Percentiles rank a stretch among this genome's conserved stretches.
These are phyloP conservation scores for Lentinula raphanica DNA, from an alignment of 768 basidiomycete genomes.

Conservation along the genomic window DNA sequence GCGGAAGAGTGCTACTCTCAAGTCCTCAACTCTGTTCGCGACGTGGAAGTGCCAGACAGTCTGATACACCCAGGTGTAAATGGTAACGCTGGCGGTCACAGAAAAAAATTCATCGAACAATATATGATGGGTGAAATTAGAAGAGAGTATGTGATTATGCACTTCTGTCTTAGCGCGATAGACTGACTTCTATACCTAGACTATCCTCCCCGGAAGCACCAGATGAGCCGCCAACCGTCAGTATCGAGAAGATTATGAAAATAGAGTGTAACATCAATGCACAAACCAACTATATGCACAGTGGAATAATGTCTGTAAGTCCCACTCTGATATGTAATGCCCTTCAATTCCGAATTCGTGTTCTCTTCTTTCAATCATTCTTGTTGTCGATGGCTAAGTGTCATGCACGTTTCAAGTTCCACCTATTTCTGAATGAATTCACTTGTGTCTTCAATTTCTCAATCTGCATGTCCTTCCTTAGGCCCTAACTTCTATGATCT, in stretches of 20 bases:
- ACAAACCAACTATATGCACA: constrained; percentile 83
- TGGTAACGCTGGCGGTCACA: constrained; percentile 20
- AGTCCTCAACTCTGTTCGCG: constrained; percentile 65
- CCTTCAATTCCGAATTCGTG: background rate
- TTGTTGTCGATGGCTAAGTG: too few species aligned
- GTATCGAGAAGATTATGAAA: constrained; percentile 75
- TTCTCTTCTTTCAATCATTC: background rate
- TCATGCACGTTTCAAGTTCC: too few species aligned
- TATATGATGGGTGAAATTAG: constrained; percentile 76
- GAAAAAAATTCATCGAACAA: constrained; percentile 69
- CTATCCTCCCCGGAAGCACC: constrained; percentile 52
- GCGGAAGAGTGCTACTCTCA: constrained; percentile 88
- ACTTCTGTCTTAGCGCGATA: background rate
- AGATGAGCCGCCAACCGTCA: constrained; percentile 63
- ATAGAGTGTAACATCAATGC: constrained; percentile 89
- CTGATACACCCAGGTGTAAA: constrained; percentile 19
- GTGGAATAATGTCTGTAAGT: constrained; percentile 74
- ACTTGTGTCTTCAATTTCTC: too few species aligned
- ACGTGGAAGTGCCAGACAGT: constrained; percentile 53
- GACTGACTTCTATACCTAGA: background rate
- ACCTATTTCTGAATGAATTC: too few species aligned
- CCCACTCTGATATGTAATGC: too few species aligned
- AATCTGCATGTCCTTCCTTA: too few species aligned
- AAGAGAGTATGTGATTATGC: constrained; percentile 45
- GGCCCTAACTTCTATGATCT: constrained; percentile 83